Base-by-base conservation (phyloP, 441 rosid species). In the Croton setiger region DNA sequence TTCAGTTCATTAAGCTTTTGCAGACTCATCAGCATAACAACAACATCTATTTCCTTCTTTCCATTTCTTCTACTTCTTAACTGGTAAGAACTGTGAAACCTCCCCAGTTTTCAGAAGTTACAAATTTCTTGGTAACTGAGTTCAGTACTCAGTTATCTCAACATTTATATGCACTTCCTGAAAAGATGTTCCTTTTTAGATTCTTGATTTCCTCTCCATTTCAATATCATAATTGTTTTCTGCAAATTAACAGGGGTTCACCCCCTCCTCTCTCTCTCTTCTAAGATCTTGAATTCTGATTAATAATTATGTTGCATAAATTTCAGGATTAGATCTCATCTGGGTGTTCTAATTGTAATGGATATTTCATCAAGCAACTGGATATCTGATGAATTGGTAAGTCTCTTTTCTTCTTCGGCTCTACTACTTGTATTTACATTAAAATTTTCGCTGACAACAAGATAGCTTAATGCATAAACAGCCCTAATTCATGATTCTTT, bases 361-460 rank as follows among this genome's bases (percentile, higher is more conserved):
- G 87, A 83, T 71, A 78, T 75, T 54, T 52, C 81, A 62, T 69
- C 82, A 14, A 48, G 71, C 10, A 75, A 74, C 70, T 68, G 79
- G 81, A 59, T 79, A 17, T 69, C 84, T 56, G 83, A 39, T 39
- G 9, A 76, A 64, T 64, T 67, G 80, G 84, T 81, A 75, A 60
- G 43, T 18, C 15, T 18, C 4, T 41, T 36, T 14, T 48, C 17
- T 14, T 9, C 4, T 39, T 39, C 3, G 7, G 7, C 43, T 39
- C 10, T 39, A 7, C 31, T 27, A 27, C 31, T 39, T 39, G 10
- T 39, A 39, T 39, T 39, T 6, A 9, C 9, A 39, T 39, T 7
- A 5, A 39, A 5, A 58, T 5, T 45, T 67, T 21, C 7, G 13
- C 20, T 21, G 5, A 20, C 31, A 56, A 21, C 7, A 20, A 47